phyloP scores from a whole-genome alignment of 768 basidiomycete species.

The Hygrophorus pudorinus region DNA sequence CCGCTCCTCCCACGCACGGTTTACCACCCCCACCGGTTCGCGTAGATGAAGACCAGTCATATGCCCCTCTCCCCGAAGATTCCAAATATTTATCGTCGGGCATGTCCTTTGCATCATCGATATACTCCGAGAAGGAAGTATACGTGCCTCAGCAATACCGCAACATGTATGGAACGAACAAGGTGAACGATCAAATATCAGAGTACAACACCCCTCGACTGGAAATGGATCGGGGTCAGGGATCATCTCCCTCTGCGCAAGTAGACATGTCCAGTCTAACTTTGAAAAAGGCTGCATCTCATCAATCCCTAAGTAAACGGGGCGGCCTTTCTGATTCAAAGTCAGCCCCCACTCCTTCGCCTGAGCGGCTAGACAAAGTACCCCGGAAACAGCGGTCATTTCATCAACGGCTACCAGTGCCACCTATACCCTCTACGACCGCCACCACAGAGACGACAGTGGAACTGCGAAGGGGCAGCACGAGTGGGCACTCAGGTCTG shows the following conservation, averaged over 20 bases:
- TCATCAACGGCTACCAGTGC: conserved; percentile 38
- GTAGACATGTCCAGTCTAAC: conserved; percentile 19
- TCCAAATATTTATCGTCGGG: conserved; percentile 25
- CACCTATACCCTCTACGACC: conserved; percentile 2
- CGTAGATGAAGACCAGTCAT: conserved; percentile 10
- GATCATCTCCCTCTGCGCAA: conserved; percentile 1
- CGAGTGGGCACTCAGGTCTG: conserved; percentile 16
- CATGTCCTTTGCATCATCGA: conserved; percentile 34
- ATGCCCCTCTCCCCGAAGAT: conserved; percentile 8
- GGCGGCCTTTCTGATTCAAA: conserved; percentile 18
- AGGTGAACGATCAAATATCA: conserved; percentile 13
- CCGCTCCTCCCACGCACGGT: conserved; percentile 38
- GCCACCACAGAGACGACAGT: neutral
- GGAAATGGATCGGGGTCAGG: neutral
- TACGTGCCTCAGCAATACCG: conserved; percentile 18
- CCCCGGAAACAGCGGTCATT: conserved; percentile 55
- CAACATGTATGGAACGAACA: conserved; percentile 18
- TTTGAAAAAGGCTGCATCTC: conserved; percentile 47
- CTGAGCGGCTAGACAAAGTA: conserved; percentile 22
- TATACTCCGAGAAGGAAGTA: conserved; percentile 20
- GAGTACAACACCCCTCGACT: neutral
- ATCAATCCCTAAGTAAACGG: conserved; percentile 39
- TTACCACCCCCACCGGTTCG: conserved; percentile 35
- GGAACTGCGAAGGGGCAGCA: conserved; percentile 17
- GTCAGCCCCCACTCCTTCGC: conserved; percentile 19